Evolutionary conservation across 2,329 filamentous ascomycete genomes (phyloP), one percentile per base, ranked within the genome.

Genomic region (Hypomyces perniciosus): DNA sequence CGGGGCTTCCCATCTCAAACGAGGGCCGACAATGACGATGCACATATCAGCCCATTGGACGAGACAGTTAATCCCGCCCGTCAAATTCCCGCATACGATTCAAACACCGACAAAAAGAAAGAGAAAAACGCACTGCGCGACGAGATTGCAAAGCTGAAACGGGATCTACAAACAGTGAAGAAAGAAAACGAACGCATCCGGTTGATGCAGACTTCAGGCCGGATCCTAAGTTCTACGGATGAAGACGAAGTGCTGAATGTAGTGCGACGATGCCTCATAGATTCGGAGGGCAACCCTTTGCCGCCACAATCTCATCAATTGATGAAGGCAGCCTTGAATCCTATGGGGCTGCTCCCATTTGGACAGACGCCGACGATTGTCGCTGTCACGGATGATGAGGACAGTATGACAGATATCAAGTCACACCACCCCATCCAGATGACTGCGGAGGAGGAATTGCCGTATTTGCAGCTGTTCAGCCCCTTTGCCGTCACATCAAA

Each of bases 401-500:
- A 67, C 8, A 61, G 71, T 4, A 60, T 70, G 2, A 64, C 78
- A 0, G 70, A 77, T 6, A 64, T 72, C 54, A 68, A 65, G 46
- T 87, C 85, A 1, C 87, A 91, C 60, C 77, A 80, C 46, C 88
- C 85, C 0, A 61, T 82, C 2, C 74, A 74, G 1, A 74, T 90
- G 68, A 75, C 79, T 1, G 74, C 85, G 2, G 72, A 76, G 0
- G 80, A 90, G 53, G 80, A 86, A 45, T 68, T 86, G 2, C 81
- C 85, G 0, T 90, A 85, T 56, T 73, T 91, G 0, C 79, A 85
- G 42, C 74, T 85, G 7, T 90, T 93, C 59, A 86, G 81, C 0
- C 81, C 85, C 0, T 75, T 93, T 10, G 72, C 72, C 0, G 83
- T 87, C 51, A 74, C 74, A 0, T 84, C 82, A 0, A 74, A 68